phyloP scores from a whole-genome alignment of 2,329 filamentous ascomycete species.

The Claviceps monticola region DNA sequence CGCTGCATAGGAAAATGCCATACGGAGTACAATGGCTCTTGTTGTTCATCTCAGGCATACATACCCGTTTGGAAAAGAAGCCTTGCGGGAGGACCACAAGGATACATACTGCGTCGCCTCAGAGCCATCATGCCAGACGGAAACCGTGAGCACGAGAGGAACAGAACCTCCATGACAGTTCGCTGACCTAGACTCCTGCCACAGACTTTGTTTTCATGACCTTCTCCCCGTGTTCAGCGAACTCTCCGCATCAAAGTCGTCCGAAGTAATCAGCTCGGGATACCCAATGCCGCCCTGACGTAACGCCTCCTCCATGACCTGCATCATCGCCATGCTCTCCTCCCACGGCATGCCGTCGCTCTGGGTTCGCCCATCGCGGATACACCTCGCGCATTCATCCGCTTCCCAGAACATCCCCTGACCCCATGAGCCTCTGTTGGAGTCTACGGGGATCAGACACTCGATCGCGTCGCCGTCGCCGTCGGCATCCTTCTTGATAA shows the following conservation, averaged over 20 bases:
- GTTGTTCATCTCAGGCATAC: no score
- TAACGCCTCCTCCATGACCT: conserved; percentile 45
- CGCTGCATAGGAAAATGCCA: no score
- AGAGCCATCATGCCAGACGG: no score
- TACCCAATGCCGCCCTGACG: conserved; percentile 39
- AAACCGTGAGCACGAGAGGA: no score
- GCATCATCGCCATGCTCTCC: conserved; percentile 79
- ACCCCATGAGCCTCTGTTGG: conserved; percentile 35
- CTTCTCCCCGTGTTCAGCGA: conserved; percentile 44
- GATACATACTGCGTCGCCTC: no score
- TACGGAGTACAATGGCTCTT: no score
- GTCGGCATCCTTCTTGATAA: conserved; percentile 41
- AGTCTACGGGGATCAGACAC: conserved; percentile 38
- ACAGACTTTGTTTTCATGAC: conserved; percentile 4
- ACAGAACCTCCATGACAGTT: no score
- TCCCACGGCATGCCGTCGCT: conserved; percentile 55
- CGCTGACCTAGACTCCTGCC: no score
- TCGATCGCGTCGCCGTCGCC: conserved; percentile 36
- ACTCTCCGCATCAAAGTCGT: conserved; percentile 45
- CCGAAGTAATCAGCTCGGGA: conserved; percentile 41
- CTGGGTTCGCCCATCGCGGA: conserved; percentile 66
- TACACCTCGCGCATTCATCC: conserved; percentile 60
- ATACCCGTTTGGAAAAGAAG: no score
- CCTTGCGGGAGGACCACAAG: no score
- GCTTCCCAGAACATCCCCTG: conserved; percentile 87